Evolutionary conservation across 2,329 filamentous ascomycete species (phyloP).

Genomic region (Coniochaeta pulveracea): DNA sequence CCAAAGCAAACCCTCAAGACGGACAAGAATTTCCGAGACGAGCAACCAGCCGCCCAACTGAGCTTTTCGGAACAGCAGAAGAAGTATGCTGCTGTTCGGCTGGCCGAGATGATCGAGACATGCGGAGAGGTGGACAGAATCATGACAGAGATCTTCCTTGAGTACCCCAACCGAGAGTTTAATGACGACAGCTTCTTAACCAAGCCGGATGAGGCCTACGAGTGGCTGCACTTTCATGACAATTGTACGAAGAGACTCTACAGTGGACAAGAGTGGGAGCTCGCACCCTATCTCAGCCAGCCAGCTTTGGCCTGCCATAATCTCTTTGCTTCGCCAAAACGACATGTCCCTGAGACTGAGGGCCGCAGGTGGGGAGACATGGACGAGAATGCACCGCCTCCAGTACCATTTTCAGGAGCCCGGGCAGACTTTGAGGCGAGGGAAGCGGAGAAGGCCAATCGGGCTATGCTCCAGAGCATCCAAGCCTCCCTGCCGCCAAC

Average conservation of each 20-base stretch:
- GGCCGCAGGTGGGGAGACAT: conserved; percentile 33
- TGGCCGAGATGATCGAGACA: conserved; percentile 67
- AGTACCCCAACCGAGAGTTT: conserved; percentile 78
- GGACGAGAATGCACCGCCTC: conserved; percentile 37
- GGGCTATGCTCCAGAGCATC: conserved; percentile 59
- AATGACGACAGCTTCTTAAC: conserved; percentile 87
- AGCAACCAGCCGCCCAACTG: conserved; percentile 48
- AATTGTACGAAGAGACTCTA: conserved; percentile 67
- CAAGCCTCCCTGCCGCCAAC: conserved; percentile 62
- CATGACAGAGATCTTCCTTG: conserved; percentile 71
- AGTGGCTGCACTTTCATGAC: conserved; percentile 95
- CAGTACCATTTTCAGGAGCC: conserved; percentile 68
- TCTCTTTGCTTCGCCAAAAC: conserved; percentile 66
- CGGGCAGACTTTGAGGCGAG: conserved; percentile 71
- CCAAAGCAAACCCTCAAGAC: conserved; percentile 35
- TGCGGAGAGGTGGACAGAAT: conserved; percentile 71
- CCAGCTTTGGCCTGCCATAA: conserved; percentile 83
- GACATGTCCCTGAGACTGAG: conserved; percentile 26
- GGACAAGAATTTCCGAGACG: conserved; percentile 33
- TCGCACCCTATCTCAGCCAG: conserved; percentile 76
- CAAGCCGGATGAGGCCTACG: conserved; percentile 79
- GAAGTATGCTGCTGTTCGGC: conserved; percentile 58
- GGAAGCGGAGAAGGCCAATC: conserved; percentile 72
- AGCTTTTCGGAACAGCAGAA: conserved; percentile 65
- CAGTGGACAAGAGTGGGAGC: conserved; percentile 84